Conservation (phyloP, 192 early-diverging fungal genomes). For the Pecoramyces ruminantium region DNA sequence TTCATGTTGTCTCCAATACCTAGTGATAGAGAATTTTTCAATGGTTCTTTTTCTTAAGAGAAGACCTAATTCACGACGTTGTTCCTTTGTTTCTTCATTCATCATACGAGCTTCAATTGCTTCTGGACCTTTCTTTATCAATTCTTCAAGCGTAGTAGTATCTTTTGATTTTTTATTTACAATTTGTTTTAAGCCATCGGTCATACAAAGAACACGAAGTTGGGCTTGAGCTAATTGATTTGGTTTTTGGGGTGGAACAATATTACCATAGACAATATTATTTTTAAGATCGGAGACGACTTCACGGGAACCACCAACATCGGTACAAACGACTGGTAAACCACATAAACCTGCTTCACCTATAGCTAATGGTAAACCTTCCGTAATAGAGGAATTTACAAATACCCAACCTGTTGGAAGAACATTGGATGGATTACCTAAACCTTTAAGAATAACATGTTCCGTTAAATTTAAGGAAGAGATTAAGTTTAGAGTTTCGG, state of each 20-base stretch:
- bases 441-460: constrained; percentile 18
- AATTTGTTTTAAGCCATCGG: constrained; percentile 12
- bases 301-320: constrained; percentile 16
- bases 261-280: constrained; percentile 10
- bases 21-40: constrained; percentile 14
- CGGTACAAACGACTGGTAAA: constrained; percentile 15
- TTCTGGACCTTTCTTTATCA: constrained; percentile 6
- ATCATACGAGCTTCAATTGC: constrained; percentile 12
- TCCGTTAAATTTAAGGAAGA: constrained; percentile 10
- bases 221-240: constrained; percentile 20
- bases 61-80: constrained; percentile 10
- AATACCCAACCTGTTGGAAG: constrained; percentile 22
- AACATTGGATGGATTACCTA: constrained; percentile 16
- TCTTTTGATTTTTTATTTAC: background rate
- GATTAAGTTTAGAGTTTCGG: constrained; percentile 11
- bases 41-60: constrained; percentile 11
- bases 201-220: constrained; percentile 14
- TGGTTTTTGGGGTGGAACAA: constrained; percentile 18
- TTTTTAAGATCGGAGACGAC: constrained; percentile 7
- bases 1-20: constrained; percentile 23
- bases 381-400: constrained; percentile 24
- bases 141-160: constrained; percentile 2
- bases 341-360: constrained; percentile 16
- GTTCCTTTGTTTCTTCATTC: constrained; percentile 10
- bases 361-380: constrained; percentile 15